These are phyloP conservation scores for Pleurotus pulmonarius DNA, from an alignment of 768 basidiomycete species.

Conservation along the genomic window DNA sequence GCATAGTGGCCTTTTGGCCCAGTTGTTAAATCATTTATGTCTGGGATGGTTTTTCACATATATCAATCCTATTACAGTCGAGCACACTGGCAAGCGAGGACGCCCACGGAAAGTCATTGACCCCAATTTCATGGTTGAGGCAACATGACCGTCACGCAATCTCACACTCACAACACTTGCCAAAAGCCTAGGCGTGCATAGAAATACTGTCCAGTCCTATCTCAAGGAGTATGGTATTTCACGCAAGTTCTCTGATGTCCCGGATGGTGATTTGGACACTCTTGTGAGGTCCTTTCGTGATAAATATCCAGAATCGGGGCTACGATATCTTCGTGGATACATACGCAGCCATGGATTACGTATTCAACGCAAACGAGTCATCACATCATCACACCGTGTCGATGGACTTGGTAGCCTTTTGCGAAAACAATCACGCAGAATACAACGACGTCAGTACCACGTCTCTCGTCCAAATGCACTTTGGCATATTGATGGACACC, in stretches of 20 bases:
- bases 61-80: background rate
- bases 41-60: too few species aligned
- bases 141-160: background rate
- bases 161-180: constrained; percentile 15
- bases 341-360: constrained; percentile 18
- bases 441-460: constrained; percentile 14
- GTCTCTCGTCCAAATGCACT: constrained; percentile 19
- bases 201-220: background rate
- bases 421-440: constrained; percentile 7
- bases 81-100: constrained; percentile 11
- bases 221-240: background rate
- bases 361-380: constrained; percentile 17
- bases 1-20: too few species aligned
- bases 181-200: background rate
- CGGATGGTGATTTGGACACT: constrained; percentile 9
- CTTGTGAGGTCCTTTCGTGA: constrained; percentile 8
- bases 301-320: constrained; percentile 16
- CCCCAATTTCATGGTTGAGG: constrained; percentile 6
- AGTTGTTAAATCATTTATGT: too few species aligned
- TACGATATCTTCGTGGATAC: constrained; percentile 23
- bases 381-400: constrained; percentile 15
- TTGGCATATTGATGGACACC: constrained; percentile 31
- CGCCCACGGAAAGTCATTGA: constrained; percentile 12
- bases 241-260: constrained; percentile 6
- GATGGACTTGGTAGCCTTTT: constrained; percentile 20